A percentile compares a stretch with the other conserved stretches of the same genome.
Conservation (phyloP, 2,329 filamentous ascomycete genomes). For the Cordyceps cicadae region DNA sequence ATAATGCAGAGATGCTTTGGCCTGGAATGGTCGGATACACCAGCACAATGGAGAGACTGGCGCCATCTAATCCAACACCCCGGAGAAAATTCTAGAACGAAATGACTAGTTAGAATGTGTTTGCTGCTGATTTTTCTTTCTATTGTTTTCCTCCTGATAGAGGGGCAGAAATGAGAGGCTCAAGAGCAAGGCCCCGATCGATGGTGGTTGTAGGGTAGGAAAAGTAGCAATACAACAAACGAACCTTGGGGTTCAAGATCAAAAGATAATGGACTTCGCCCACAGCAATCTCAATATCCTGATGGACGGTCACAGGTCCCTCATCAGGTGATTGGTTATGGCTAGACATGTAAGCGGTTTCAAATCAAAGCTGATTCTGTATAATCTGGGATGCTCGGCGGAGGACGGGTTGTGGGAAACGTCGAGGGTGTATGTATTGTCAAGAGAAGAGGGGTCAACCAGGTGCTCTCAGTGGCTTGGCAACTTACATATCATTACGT, state of each 20-base stretch:
- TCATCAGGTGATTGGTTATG: background rate
- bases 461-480: too few relatives aligned
- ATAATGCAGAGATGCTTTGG: background rate
- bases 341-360: background rate
- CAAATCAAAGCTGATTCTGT: too few relatives aligned
- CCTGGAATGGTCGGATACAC: background rate
- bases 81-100: background rate
- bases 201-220: background rate
- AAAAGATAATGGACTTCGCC: background rate
- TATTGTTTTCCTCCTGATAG: too few relatives aligned
- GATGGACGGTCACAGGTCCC: background rate
- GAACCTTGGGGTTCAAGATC: background rate
- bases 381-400: too few relatives aligned
- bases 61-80: background rate
- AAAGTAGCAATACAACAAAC: background rate
- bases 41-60: background rate
- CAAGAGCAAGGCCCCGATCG: too few relatives aligned
- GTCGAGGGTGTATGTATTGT: too few relatives aligned
- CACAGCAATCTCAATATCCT: background rate
- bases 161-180: too few relatives aligned
- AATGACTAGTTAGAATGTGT: too few relatives aligned
- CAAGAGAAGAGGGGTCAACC: too few relatives aligned
- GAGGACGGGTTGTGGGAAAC: too few relatives aligned
- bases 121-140: too few relatives aligned
- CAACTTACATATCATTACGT: too few relatives aligned